phyloP scores from a whole-genome alignment of 2,329 filamentous ascomycete genomes.

The Sordariomycetes sp. region DNA sequence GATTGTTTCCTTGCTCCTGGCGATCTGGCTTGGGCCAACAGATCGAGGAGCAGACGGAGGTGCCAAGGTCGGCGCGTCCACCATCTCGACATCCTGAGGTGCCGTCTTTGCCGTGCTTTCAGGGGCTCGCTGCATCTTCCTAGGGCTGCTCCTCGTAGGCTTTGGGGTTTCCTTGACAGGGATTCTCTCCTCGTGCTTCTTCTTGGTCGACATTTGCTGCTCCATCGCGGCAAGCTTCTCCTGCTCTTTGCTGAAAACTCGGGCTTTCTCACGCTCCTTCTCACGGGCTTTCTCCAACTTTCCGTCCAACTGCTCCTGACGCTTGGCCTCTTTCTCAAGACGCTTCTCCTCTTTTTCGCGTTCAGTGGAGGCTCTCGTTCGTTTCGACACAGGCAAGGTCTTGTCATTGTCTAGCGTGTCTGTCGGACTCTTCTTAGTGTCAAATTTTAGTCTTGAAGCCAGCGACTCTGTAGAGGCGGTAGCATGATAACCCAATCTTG shows the following conservation, averaged over 20 bases:
- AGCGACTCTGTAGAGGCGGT: slow-evolving; percentile 41
- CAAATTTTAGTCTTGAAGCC: slow-evolving; percentile 12
- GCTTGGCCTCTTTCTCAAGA: slow-evolving; percentile 55
- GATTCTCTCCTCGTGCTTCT: slow-evolving; percentile 36
- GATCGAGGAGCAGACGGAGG: slow-evolving; percentile 51
- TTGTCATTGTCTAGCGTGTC: slow-evolving; percentile 7
- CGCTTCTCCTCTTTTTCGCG: slow-evolving; percentile 57
- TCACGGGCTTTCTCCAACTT: slow-evolving; percentile 60
- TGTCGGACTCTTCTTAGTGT: slow-evolving; percentile 9
- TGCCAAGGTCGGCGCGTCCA: slow-evolving; percentile 42
- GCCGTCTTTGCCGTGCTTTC: slow-evolving; percentile 26
- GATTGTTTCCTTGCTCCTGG: slow-evolving; percentile 44
- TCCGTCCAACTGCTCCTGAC: slow-evolving; percentile 48
- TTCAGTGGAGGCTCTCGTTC: slow-evolving; percentile 50
- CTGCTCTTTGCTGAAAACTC: slow-evolving; percentile 47
- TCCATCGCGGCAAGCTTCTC: slow-evolving; percentile 45
- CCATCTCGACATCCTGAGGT: slow-evolving; percentile 44
- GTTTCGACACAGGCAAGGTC: slow-evolving; percentile 30
- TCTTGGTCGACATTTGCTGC: slow-evolving; percentile 41
- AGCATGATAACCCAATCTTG: slow-evolving; percentile 32
- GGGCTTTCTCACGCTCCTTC: slow-evolving; percentile 61
- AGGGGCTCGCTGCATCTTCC: slow-evolving; percentile 1
- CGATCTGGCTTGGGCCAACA: slow-evolving; percentile 33
- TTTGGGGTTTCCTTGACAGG: slow-evolving; percentile 31
- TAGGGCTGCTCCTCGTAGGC: slow-evolving; percentile 38